Conservation (phyloP, 2,329 filamentous ascomycete species). For the Botrytis tulipae region DNA sequence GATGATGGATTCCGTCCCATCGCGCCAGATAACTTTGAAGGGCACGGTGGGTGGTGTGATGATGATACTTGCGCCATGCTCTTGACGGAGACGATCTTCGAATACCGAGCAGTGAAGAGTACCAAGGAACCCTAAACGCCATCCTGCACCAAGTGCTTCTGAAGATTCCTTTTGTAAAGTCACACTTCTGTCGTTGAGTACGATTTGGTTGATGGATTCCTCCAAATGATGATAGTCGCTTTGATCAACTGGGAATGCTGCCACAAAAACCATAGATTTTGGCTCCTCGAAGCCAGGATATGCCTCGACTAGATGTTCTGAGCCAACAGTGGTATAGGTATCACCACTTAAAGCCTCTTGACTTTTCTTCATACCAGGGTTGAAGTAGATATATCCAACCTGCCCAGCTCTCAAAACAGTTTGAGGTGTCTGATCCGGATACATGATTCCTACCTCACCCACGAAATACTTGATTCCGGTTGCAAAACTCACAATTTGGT, state of each 20-base stretch:
- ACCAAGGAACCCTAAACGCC: slow-evolving; percentile 92
- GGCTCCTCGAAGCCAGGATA: slow-evolving; percentile 94
- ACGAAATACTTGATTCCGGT: slow-evolving; percentile 89
- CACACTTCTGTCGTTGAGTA: slow-evolving; percentile 92
- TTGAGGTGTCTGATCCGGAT: slow-evolving; percentile 83
- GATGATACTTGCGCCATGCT: slow-evolving; percentile 92
- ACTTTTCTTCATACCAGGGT: slow-evolving; percentile 95
- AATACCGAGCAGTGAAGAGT: slow-evolving; percentile 99
- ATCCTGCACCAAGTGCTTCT: slow-evolving; percentile 88
- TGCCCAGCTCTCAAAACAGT: slow-evolving; percentile 81
- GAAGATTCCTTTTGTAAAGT: slow-evolving; percentile 93
- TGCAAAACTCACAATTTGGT: slow-evolving; percentile 82
- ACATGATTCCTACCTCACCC: slow-evolving; percentile 95
- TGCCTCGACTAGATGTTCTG: slow-evolving; percentile 71
- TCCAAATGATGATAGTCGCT: slow-evolving; percentile 81
- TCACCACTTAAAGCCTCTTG: slow-evolving; percentile 96
- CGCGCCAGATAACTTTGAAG: slow-evolving; percentile 76
- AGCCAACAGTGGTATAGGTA: slow-evolving; percentile 82
- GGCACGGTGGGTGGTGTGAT: slow-evolving; percentile 95
- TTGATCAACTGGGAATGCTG: slow-evolving; percentile 91
- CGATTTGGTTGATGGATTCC: slow-evolving; percentile 90
- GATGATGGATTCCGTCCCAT: slow-evolving; percentile 76
- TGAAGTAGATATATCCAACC: slow-evolving; percentile 95
- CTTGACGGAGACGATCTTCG: slow-evolving; percentile 88
- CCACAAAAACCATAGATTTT: slow-evolving; percentile 98